Base-by-base conservation (phyloP, 1,139 yeast genomes). In the Taphrina communis region DNA sequence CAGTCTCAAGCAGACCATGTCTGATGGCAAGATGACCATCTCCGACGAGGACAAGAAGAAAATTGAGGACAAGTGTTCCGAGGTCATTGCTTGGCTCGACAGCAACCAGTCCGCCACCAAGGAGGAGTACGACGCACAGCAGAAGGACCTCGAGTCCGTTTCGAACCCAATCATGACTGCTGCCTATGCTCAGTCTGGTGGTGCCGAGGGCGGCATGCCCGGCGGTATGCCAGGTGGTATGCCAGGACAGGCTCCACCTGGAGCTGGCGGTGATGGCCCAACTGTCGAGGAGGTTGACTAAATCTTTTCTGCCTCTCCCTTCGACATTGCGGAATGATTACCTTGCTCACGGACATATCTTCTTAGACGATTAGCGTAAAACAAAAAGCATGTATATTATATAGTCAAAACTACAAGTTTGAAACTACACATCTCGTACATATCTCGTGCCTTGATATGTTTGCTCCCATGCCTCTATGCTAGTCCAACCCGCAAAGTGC, bases 281-380 rank as follows among this genome's bases (percentile, higher is more conserved):
- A 89, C 96, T 78, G 96, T 90, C 76, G 96, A 90, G 85, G 96
- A 90, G 85, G 96, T 90, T 80, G 96, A 90, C 83, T 90, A 89
- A 79, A 72, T 21, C 35, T 8, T 44, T n/a, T 7, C 31, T 25
- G 2, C 31, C 31, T 25, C 31, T 25, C 31, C 31, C 4, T 25
- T 25, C 0, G 19, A 44, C 3, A 2, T 44, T 44, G 3, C 21
- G 36, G 36, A 25, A 50, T 9, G 6, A 6, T 9, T 50, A 36
- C 31, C 31, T 25, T 2, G 31, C 31, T 25, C 44, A 35, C 58
- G 21, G 35, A 17, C 58, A 36, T 53, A 53, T 14, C 21, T 17
- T 11, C 9, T 53, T 53, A 53, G 58, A 53, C 41, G 58, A 53
- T 53, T 50, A 50, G 53, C 53, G 53, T 25, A 25, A 25, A 36